phyloP scores from a whole-genome alignment of 176 grass and related monocot species.

The Puccinellia tenuiflora region DNA sequence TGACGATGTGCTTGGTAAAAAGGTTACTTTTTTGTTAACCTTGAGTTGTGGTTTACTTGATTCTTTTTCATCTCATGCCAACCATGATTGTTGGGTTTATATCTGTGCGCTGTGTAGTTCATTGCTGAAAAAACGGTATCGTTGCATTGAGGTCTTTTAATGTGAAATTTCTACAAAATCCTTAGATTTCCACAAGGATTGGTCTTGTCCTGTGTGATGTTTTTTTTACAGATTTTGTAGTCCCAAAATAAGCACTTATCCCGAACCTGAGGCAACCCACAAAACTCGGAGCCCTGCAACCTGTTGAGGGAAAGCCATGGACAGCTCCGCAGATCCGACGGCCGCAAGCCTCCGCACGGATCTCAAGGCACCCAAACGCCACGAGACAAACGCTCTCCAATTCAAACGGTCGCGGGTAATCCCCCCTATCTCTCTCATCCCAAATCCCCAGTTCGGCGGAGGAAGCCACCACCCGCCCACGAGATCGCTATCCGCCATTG shows the following conservation, averaged over 20 bases:
- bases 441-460: conserved; percentile 23
- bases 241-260: background rate
- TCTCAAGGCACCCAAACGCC: background rate
- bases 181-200: too few relatives aligned
- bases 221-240: too few relatives aligned
- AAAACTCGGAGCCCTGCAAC: background rate
- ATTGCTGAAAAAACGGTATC: too few relatives aligned
- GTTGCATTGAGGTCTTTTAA: too few relatives aligned
- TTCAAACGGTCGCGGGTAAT: conserved; percentile 37
- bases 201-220: too few relatives aligned
- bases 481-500: conserved; percentile 15
- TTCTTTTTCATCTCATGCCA: background rate
- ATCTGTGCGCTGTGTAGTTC: background rate
- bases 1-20: background rate
- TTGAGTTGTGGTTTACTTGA: background rate
- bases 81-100: background rate
- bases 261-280: background rate
- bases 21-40: background rate
- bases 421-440: background rate
- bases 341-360: background rate
- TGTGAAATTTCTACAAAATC: too few relatives aligned
- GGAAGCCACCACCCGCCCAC: background rate
- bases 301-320: background rate
- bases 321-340: background rate
- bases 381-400: conserved; percentile 17